These are phyloP conservation scores for Pythium folliculosum DNA, from an alignment of 352 stramenopile species.

Conservation along the genomic window DNA sequence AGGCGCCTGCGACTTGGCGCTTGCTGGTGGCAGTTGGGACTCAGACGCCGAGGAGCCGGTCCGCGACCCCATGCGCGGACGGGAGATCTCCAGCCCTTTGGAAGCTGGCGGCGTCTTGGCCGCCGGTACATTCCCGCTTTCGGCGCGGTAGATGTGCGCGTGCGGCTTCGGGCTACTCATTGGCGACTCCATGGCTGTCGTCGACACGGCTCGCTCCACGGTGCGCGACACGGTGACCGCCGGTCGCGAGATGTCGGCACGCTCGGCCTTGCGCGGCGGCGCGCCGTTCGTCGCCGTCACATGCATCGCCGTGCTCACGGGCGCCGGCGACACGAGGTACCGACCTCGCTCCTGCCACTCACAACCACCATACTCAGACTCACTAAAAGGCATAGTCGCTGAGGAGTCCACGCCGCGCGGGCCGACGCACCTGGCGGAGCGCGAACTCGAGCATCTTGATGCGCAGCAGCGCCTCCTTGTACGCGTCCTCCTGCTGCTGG, in stretches of 20 bases:
- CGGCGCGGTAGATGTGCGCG: constrained; percentile 58
- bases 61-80: constrained; percentile 71
- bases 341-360: constrained; percentile 24
- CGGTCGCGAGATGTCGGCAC: constrained; percentile 47
- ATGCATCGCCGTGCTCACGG: constrained; percentile 51
- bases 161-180: constrained; percentile 32
- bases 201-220: constrained; percentile 60
- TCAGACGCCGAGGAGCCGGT: constrained; percentile 22
- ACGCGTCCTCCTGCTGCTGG: constrained; percentile 75
- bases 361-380: background rate
- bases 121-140: constrained; percentile 47
- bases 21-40: constrained; percentile 18
- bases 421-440: constrained; percentile 61
- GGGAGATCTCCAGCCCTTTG: constrained; percentile 79
- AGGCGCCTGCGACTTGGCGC: constrained; percentile 51
- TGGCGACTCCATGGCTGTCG: constrained; percentile 34
- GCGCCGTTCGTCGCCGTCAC: constrained; percentile 25
- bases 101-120: constrained; percentile 37
- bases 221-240: constrained; percentile 51
- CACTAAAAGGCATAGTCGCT: no score
- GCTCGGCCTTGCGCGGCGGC: constrained; percentile 22
- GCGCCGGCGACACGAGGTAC: constrained; percentile 76
- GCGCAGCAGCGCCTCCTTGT: constrained; percentile 83
- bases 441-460: constrained; percentile 91
- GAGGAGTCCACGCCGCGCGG: background rate